Base-by-base conservation (phyloP, 768 basidiomycete genomes). In the Tylopilus sp. region DNA sequence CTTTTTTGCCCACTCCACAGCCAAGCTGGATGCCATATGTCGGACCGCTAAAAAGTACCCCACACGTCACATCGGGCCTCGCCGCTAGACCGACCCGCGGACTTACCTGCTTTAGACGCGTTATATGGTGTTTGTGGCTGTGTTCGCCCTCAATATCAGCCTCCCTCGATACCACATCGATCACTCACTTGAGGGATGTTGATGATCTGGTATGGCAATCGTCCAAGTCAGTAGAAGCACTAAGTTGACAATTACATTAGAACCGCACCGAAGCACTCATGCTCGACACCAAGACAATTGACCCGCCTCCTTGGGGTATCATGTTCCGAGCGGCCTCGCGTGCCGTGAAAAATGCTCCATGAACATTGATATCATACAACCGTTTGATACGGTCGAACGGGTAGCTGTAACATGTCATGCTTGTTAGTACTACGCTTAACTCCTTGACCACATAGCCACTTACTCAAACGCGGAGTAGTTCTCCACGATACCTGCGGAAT, bases 71-170 rank as follows among this genome's bases (percentile, higher is more conserved):
- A 17, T 12, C 18, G 9, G 15, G 6, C 20, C 5, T n/a, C 21
- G 22, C 43, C 35, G 6, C 12, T 7, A 4, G 20, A 22, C 41
- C 20, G 18, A 15, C 9, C 28, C 10, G 7, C 8, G 1, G 33
- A 61, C 76, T 61, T 60, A 85, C 86, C 91, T 31, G 91, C 91
- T 75, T 95, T 98, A 18, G 93, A 95, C 9, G 91, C 89, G 69
- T 98, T 98, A 69, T 98, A 98, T 0, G 95, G 93, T 4, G 91
- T 89, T 77, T 98, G 95, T 38, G 80, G 81, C 81, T 91, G 66
- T 51, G 51, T 40, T 26, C 31, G 47, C 3, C n/a, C 40, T 50
- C 33, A 50, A 38, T 17, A 33, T 26, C 30, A 20, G 11, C 3
- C 6, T 10, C 6, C 13, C 2, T 28, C n/a, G 8, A 17, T 5